These are phyloP conservation scores for Trichoderma aggressivum DNA, from an alignment of 2,329 filamentous ascomycete genomes.

Conservation along the genomic window DNA sequence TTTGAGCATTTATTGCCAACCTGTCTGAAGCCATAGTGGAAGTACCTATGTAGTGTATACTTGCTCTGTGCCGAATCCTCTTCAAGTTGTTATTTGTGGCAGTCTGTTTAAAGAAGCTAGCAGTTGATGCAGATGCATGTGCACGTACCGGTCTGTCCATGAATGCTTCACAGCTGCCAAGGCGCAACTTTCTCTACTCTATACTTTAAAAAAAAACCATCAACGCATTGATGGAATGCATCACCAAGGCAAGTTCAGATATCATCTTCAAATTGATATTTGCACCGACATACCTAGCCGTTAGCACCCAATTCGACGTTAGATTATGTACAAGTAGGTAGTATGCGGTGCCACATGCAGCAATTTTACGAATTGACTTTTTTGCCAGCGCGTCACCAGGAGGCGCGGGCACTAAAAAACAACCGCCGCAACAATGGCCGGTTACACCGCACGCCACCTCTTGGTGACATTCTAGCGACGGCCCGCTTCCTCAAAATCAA, in stretches of 20 bases:
- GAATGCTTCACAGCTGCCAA: background rate
- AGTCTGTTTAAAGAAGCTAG: background rate
- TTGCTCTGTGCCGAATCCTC: background rate
- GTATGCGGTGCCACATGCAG: background rate
- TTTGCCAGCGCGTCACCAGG: background rate
- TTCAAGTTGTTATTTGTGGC: background rate
- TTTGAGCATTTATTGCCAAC: background rate
- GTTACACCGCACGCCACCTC: background rate
- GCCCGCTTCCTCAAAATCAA: conserved; percentile 5
- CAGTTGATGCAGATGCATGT: background rate
- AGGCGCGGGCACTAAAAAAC: background rate
- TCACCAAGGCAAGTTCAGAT: background rate
- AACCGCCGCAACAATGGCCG: background rate
- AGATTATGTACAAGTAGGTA: too few relatives aligned
- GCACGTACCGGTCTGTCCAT: background rate
- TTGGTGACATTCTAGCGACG: background rate
- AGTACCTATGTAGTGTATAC: background rate
- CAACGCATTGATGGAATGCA: background rate
- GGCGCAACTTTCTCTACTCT: background rate
- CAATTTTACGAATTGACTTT: background rate
- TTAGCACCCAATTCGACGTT: background rate
- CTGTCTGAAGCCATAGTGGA: background rate
- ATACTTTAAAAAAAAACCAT: background rate
- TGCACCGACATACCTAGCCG: background rate
- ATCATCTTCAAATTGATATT: background rate